phyloP scores from a whole-genome alignment of 441 rosid genomes.

The Erodium texanum region DNA sequence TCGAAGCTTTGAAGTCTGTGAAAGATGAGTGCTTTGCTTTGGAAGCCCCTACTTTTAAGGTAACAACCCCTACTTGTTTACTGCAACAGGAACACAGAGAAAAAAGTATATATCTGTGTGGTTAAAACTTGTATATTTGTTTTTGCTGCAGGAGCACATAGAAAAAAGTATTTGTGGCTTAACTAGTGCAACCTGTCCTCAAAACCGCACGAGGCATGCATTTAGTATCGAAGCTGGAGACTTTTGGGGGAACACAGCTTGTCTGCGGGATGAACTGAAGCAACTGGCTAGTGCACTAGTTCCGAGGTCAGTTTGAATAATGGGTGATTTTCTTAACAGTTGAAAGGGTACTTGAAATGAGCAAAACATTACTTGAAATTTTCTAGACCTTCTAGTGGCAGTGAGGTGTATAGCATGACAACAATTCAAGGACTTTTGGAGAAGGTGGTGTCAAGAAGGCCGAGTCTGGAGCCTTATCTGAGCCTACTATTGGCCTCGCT shows the following conservation, averaged over 20 bases:
- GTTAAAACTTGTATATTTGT: neutral
- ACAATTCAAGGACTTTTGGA: slow-evolving; percentile 6
- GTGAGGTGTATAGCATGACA: slow-evolving; percentile 2
- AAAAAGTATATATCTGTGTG: neutral
- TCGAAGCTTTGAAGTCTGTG: slow-evolving; percentile 7
- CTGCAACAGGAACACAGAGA: neutral
- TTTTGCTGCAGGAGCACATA: slow-evolving; percentile 18
- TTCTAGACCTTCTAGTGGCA: slow-evolving; percentile 3
- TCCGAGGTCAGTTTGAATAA: slow-evolving; percentile 25
- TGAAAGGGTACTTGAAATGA: neutral
- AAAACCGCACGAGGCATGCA: neutral
- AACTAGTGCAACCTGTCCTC: slow-evolving; percentile 12
- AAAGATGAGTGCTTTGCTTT: slow-evolving; percentile 10
- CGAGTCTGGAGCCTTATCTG: slow-evolving; percentile 14
- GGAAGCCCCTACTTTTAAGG: slow-evolving; percentile 8
- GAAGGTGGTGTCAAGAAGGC: slow-evolving; percentile 20
- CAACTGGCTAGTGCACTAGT: slow-evolving; percentile 16
- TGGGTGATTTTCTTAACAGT: neutral
- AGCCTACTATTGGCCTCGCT: slow-evolving; percentile 13
- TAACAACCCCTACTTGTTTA: too few species aligned
- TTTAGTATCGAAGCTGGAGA: neutral
- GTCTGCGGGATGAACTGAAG: slow-evolving; percentile 21
- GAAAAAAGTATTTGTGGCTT: slow-evolving; percentile 4
- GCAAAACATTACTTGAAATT: too few species aligned
- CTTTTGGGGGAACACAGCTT: slow-evolving; percentile 6